Conservation (phyloP, 768 basidiomycete species). For the Russula dissimulans region DNA sequence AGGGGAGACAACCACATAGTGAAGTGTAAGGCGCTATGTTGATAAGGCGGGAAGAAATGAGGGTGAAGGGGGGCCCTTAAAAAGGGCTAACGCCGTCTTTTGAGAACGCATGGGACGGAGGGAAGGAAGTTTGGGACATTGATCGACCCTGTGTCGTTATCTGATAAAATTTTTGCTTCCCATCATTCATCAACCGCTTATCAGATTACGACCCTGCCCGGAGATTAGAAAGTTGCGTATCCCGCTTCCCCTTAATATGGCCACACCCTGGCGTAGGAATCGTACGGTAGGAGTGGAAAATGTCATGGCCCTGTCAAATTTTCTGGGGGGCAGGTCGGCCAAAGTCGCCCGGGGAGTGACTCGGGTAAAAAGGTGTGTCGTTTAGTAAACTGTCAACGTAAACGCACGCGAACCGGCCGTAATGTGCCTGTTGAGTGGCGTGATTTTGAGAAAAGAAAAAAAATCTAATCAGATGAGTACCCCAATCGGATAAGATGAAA, state of each 20-base stretch:
- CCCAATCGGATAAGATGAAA: constrained; percentile 54
- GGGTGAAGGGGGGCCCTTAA: constrained; percentile 2
- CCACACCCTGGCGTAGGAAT: no score
- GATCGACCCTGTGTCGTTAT: neutral
- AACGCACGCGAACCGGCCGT: no score
- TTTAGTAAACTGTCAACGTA: no score
- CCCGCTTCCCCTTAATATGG: no score
- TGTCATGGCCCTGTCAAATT: no score
- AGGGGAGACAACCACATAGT: constrained; percentile 13
- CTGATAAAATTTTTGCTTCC: neutral
- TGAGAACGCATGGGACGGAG: neutral
- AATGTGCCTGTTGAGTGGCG: constrained; percentile 21
- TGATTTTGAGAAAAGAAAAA: no score
- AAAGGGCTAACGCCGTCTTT: neutral
- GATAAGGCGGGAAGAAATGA: neutral
- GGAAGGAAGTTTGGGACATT: neutral
- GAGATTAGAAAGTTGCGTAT: no score
- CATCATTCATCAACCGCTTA: neutral
- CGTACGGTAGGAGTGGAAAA: no score
- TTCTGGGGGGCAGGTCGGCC: no score
- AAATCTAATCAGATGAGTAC: constrained; percentile 19
- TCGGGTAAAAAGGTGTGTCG: no score
- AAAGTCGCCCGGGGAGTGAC: no score
- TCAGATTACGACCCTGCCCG: neutral
- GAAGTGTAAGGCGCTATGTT: neutral